Percentiles rank a stretch among this genome's conserved stretches.
phyloP scores from a whole-genome alignment of 2,329 filamentous ascomycete species.

The Stagonosporopsis cucurbitacearum region DNA sequence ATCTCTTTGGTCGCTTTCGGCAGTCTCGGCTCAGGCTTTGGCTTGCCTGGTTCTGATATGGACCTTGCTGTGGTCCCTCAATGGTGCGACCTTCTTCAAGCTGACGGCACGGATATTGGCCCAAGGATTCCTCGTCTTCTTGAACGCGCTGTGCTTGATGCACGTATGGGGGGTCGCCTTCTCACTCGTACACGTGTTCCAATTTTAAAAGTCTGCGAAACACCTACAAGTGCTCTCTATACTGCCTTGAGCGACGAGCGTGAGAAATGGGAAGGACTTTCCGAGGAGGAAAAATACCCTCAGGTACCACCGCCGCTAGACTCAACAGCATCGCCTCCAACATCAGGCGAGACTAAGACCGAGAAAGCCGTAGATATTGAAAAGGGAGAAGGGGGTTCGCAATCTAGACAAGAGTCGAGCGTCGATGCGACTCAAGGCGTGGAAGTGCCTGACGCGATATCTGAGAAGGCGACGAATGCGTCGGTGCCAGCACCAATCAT shows the following conservation, averaged over 20 bases:
- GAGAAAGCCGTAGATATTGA: slow-evolving; percentile 8
- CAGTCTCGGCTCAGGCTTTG: slow-evolving; percentile 83
- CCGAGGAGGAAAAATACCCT: slow-evolving; percentile 54
- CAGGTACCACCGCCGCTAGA: slow-evolving; percentile 22
- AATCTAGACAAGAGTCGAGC: neutral
- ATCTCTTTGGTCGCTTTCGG: slow-evolving; percentile 81
- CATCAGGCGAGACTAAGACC: slow-evolving; percentile 17
- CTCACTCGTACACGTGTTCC: slow-evolving; percentile 81
- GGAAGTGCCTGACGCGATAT: neutral
- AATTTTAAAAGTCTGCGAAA: slow-evolving; percentile 85
- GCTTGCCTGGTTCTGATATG: slow-evolving; percentile 87
- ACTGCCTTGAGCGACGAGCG: slow-evolving; percentile 69
- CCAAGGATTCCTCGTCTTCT: slow-evolving; percentile 73
- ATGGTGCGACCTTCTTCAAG: slow-evolving; percentile 39
- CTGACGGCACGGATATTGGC: slow-evolving; percentile 52
- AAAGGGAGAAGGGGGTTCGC: slow-evolving; percentile 7
- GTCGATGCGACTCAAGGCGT: neutral
- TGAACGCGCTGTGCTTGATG: slow-evolving; percentile 74
- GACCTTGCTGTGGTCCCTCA: slow-evolving; percentile 80
- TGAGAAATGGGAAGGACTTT: slow-evolving; percentile 71
- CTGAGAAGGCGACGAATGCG: neutral
- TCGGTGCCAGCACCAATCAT: slow-evolving; percentile 6
- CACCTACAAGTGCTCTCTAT: slow-evolving; percentile 67
- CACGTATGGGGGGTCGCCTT: slow-evolving; percentile 76
- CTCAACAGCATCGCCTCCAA: slow-evolving; percentile 17